phyloP scores from a whole-genome alignment of 192 early-diverging fungal species.

The Ambispora gerdemannii region DNA sequence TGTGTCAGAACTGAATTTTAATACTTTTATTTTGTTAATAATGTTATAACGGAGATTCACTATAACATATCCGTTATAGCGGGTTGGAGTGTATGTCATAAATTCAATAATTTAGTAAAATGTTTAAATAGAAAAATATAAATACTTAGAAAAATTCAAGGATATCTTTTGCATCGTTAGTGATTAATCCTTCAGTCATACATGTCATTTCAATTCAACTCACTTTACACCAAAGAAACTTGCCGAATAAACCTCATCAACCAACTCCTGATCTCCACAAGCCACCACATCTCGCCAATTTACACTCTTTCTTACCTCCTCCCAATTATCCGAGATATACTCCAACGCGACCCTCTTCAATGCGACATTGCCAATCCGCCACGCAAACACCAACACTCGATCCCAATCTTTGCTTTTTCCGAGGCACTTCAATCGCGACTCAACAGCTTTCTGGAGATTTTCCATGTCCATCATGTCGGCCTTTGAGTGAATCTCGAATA shows the following conservation, averaged over 20 bases:
- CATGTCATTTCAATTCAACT: too few relatives aligned
- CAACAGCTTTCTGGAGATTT: neutral
- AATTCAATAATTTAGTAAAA: too few relatives aligned
- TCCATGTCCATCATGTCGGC: slow-evolving; percentile 24
- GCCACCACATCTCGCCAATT: neutral
- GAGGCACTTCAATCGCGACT: neutral
- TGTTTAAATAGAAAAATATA: too few relatives aligned
- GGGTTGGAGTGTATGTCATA: too few relatives aligned
- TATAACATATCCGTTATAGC: too few relatives aligned
- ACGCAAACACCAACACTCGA: slow-evolving; percentile 1
- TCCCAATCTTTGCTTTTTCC: slow-evolving; percentile 3
- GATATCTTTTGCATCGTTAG: too few relatives aligned
- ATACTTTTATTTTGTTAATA: too few relatives aligned
- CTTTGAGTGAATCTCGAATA: neutral
- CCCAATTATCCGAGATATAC: slow-evolving; percentile 19
- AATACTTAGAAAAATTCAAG: too few relatives aligned
- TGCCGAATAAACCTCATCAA: slow-evolving; percentile 5
- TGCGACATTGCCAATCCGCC: neutral
- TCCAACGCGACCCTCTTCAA: slow-evolving; percentile 9
- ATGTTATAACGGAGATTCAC: too few relatives aligned
- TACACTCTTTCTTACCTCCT: neutral
- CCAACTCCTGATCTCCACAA: neutral
- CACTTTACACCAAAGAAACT: slow-evolving; percentile 4
- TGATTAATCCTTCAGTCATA: too few relatives aligned
- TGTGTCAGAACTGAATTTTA: too few relatives aligned